These are phyloP conservation scores for Euphorbia schlechtendalii DNA, from an alignment of 441 rosid species.

Conservation along the genomic window DNA sequence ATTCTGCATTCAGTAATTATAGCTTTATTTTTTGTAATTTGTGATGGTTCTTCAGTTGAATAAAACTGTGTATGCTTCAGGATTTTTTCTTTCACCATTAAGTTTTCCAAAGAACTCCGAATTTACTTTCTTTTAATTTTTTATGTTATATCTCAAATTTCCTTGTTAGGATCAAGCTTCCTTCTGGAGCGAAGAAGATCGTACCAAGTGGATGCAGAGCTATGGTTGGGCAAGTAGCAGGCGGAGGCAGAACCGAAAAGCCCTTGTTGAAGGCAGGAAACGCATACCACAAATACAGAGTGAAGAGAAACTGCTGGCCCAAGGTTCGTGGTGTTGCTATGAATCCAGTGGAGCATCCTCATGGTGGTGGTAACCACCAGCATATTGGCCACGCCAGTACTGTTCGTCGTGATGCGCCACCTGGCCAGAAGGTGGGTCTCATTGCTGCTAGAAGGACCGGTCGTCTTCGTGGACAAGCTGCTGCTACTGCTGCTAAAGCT, in stretches of 20 bases:
- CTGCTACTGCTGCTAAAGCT: conserved; percentile 10
- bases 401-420: conserved; percentile 5
- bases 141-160: neutral
- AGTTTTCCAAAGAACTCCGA: no score
- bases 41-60: no score
- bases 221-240: conserved; percentile 8
- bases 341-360: conserved; percentile 11
- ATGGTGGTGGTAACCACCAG: conserved; percentile 13
- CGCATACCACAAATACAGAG: conserved; percentile 9
- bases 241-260: conserved; percentile 9
- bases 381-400: conserved; percentile 9
- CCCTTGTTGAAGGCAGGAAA: conserved; percentile 7
- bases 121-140: no score
- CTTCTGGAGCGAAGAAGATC: conserved; percentile 6
- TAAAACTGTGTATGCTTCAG: no score
- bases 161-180: conserved; percentile 5
- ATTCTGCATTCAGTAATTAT: no score
- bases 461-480: conserved; percentile 6
- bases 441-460: conserved; percentile 9
- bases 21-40: no score
- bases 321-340: conserved; percentile 11
- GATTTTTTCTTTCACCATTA: no score
- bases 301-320: conserved; percentile 11
- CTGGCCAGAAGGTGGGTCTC: conserved; percentile 9
- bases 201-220: conserved; percentile 9